Percentiles rank a stretch among this genome's conserved stretches.
Evolutionary conservation across 1,139 yeast genomes (phyloP).

Genomic region (Arxiozyma heterogenica): DNA sequence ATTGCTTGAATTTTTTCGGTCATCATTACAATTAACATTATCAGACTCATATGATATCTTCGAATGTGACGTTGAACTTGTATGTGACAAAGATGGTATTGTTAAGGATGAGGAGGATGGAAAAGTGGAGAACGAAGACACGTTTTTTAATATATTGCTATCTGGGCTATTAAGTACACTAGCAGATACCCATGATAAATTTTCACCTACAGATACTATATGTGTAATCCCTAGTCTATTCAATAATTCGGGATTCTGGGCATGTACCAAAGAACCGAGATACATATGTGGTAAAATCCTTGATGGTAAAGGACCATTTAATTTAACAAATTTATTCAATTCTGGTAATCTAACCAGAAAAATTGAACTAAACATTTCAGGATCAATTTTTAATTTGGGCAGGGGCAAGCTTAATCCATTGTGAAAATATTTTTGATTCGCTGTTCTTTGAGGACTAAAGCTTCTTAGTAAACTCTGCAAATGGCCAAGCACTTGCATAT

Average conservation of each 20-base stretch:
- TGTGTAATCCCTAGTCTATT: slow-evolving; percentile 59
- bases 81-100: slow-evolving; percentile 12
- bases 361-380: slow-evolving; percentile 29
- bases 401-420: slow-evolving; percentile 2
- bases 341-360: slow-evolving; percentile 25
- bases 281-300: slow-evolving; percentile 75
- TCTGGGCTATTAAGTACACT: slow-evolving; percentile 4
- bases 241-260: slow-evolving; percentile 59
- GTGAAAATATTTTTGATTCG: slow-evolving; percentile 3
- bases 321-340: slow-evolving; percentile 21
- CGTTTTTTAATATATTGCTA: slow-evolving; percentile 1
- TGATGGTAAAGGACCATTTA: slow-evolving; percentile 36
- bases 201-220: slow-evolving; percentile 82
- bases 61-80: neutral
- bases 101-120: slow-evolving; percentile 2
- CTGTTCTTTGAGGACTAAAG: slow-evolving; percentile 21
- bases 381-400: slow-evolving; percentile 19
- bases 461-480: slow-evolving; percentile 48
- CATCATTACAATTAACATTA: neutral
- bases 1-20: neutral
- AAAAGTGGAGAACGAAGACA: neutral
- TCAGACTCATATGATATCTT: neutral
- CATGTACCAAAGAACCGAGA: slow-evolving; percentile 78
- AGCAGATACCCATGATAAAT: slow-evolving; percentile 45
- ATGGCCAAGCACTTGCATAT: slow-evolving; percentile 54